Evolutionary conservation across 768 basidiomycete genomes (phyloP), one percentile per base, ranked within the genome.

Genomic region (Coprinopsis strossmayeri): DNA sequence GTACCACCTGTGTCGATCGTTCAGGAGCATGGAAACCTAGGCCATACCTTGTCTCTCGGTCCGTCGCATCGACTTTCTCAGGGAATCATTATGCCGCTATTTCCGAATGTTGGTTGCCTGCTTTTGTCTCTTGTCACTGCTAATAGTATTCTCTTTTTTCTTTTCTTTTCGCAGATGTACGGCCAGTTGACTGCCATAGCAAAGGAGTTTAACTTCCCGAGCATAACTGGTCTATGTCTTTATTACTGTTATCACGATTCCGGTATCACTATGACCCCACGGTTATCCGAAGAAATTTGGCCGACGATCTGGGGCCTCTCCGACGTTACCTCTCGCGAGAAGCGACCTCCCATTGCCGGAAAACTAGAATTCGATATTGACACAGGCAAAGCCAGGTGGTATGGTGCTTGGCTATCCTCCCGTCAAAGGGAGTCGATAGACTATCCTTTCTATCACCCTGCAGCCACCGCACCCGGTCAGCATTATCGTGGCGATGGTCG

Each of bases 311-410:
- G 87, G 84, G 68, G 66, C 32, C 66, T 79, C 51, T 72, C 80
- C 35, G 77, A 82, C 26, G 20, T 17, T n/a, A n/a, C n/a, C 20
- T 54, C 71, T 32, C 68, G 50, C 28, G 55, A 59, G 21, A 61
- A 62, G 20, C 71, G 69, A 44, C 59, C 77, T 17, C 82, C 87
- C 0, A 82, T 94, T 49, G 73, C 78, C 37, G 92, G 88, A 3
- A 81, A 77, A 24, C 75, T 95, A 24, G 91, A 94, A 64, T 92
- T 94, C 61, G 91, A 94, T 64, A 77, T 94, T 39, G 91, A 94
- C 66, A 51, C 77, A 39, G 69, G 71, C 28, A 76, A 80, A 52
- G 91, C 91, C 15, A 74, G 79, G 24, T 94, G 91, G 91, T 87
- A 82, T 56, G 67, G 79, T 15, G 67, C 79, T 0, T 95, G 88